Evolutionary conservation across 2,329 filamentous ascomycete species (phyloP), one percentile per base, ranked within the genome.

Genomic region (Sporothrix pseudoabietina): DNA sequence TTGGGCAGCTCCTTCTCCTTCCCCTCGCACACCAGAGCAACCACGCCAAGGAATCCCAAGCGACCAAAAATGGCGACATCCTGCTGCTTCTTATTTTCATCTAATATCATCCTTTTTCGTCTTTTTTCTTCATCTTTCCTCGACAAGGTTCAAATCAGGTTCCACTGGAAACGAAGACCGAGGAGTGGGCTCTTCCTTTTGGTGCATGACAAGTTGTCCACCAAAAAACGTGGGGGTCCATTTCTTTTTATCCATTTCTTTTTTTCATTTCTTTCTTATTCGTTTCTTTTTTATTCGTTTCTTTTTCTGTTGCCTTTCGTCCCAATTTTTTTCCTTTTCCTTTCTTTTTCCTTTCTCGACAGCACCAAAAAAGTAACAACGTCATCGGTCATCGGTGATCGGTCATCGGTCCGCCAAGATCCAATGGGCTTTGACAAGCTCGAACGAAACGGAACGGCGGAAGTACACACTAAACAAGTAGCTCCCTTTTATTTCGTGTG

Each of bases 1-100:
- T 65, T 65, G 61, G 61, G 61, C 61, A 65, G 47, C 61, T 65
- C 61, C 61, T 65, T n/a, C 14, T 65, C 61, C 61, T 65, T n/a
- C 14, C 39, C 4, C 30, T 49, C 4, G 12, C 10, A 16, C 14
- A 12, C 22, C n/a, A 35, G 35, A 35, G 9, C 52, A 26, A 2
- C 22, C 22, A 65, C 16, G 7, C 30, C 14, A 35, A 32, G 16
- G 8, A 19, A 41, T 14, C 41, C 59, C 32, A 65, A 65, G 35
- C 26, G 9, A 14, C 59, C 59, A 44, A 44, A 39, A 65, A 65
- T 65, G 14, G 59, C 59, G 59, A 65, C 59, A 65, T 65, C 39
- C 59, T 65, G 35, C 35, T 26, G n/a, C 59, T 6, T 32, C 55
- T 16, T 1, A 14, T 16, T 49, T 49, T 49, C 44, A 19, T 49